A percentile compares a stretch with the other conserved stretches of the same genome.
Evolutionary conservation across 768 basidiomycete species (phyloP).

Genomic region (Suillus cothurnatus): DNA sequence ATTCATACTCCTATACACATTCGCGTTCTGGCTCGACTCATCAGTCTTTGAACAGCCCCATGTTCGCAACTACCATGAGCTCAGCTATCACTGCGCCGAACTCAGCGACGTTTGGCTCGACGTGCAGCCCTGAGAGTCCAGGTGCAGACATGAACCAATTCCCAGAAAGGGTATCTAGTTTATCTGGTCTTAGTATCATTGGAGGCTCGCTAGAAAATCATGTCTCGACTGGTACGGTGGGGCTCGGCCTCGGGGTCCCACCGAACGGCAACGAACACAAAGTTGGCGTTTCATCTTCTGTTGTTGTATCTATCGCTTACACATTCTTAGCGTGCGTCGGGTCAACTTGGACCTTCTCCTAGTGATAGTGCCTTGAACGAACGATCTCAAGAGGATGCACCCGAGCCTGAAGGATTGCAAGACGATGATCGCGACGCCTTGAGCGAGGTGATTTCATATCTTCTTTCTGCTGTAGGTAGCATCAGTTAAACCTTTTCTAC

Average conservation of each 20-base stretch:
- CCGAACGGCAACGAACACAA: neutral
- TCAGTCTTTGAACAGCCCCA: slow-evolving; percentile 47
- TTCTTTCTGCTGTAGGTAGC: slow-evolving; percentile 9
- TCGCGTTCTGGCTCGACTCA: slow-evolving; percentile 43
- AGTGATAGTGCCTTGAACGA: slow-evolving; percentile 58
- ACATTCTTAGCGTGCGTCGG: slow-evolving; percentile 46
- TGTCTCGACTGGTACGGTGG: slow-evolving; percentile 11
- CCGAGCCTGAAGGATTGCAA: slow-evolving; percentile 27
- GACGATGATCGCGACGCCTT: slow-evolving; percentile 59
- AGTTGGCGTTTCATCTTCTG: neutral
- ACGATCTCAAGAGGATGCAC: slow-evolving; percentile 39
- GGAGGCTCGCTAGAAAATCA: slow-evolving; percentile 15
- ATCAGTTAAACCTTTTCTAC: slow-evolving; percentile 8
- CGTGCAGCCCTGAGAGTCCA: slow-evolving; percentile 38
- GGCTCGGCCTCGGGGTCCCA: slow-evolving; percentile 27
- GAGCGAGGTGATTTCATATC: slow-evolving; percentile 61
- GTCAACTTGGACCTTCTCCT: slow-evolving; percentile 57
- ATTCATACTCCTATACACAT: slow-evolving; percentile 33
- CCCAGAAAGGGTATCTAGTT: slow-evolving; percentile 27
- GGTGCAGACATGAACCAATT: slow-evolving; percentile 20
- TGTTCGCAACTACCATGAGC: slow-evolving; percentile 32
- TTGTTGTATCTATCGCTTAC: neutral
- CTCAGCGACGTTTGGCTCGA: slow-evolving; percentile 25
- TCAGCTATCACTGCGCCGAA: slow-evolving; percentile 23
- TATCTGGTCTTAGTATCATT: slow-evolving; percentile 29